Conservation (phyloP, 2,329 filamentous ascomycete genomes). For the Mycosphaerelloides madeirae region DNA sequence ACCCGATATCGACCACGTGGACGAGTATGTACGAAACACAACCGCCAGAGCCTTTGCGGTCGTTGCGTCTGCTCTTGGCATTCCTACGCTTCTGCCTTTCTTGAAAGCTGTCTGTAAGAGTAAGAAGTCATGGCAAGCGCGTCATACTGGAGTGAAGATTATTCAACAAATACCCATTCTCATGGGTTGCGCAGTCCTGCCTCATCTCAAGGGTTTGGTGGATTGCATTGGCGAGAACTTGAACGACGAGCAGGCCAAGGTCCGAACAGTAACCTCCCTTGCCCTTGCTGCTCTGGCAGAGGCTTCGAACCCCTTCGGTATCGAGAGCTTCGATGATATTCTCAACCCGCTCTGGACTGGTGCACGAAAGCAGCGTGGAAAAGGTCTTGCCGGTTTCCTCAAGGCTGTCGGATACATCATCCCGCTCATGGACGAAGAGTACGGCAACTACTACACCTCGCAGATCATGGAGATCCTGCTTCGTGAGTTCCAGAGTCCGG, state of each 20-base stretch:
- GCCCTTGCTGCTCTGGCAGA: constrained; percentile 93
- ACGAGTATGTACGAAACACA: constrained; percentile 97
- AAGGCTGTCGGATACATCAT: constrained; percentile 99
- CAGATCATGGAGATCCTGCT: constrained; percentile 99
- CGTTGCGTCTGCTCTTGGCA: constrained; percentile 91
- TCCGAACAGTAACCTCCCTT: constrained; percentile 90
- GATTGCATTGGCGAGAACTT: constrained; percentile 95
- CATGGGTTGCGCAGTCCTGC: constrained; percentile 95
- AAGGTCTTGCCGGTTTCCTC: constrained; percentile 89
- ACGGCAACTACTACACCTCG: constrained; percentile 96
- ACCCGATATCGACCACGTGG: constrained; percentile 95
- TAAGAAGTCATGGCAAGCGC: constrained; percentile 98
- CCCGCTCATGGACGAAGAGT: constrained; percentile 98
- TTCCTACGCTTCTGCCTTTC: constrained; percentile 91
- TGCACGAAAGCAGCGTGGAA: constrained; percentile 90
- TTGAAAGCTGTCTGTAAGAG: constrained; percentile 91
- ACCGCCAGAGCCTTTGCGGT: constrained; percentile 96
- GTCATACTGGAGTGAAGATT: constrained; percentile 98
- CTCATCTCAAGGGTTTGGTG: constrained; percentile 90
- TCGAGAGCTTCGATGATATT: constrained; percentile 97
- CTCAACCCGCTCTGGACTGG: constrained; percentile 96
- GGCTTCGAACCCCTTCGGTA: constrained; percentile 96
- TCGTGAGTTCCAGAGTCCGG: constrained; percentile 90
- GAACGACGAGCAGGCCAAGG: constrained; percentile 96
- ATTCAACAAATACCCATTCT: constrained; percentile 97